A percentile compares a stretch with the other conserved stretches of the same genome.
phyloP scores from a whole-genome alignment of 305 asterid genomes.

The Lippia alba region DNA sequence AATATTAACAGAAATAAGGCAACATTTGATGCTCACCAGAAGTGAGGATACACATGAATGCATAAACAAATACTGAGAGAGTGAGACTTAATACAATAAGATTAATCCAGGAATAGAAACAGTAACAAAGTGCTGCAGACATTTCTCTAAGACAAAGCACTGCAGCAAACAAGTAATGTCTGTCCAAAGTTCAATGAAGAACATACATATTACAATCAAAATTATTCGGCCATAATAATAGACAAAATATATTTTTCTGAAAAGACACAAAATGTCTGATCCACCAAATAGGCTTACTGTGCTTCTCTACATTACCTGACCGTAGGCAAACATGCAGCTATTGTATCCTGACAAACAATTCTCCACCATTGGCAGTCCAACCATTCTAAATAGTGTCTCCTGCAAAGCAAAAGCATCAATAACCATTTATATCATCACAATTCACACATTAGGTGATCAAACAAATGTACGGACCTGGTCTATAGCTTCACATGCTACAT shows the following conservation, averaged over 20 bases:
- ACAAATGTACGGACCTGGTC: constrained; percentile 64
- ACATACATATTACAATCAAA: background rate
- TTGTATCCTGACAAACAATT: constrained; percentile 97
- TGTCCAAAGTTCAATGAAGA: constrained; percentile 14
- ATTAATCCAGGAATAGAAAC: constrained; percentile 1
- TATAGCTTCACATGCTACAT: constrained; percentile 89
- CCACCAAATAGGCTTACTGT: background rate
- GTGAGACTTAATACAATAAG: background rate
- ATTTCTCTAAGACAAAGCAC: no score
- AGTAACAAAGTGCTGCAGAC: background rate
- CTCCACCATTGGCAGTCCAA: constrained; percentile 98
- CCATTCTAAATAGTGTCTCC: constrained; percentile 95
- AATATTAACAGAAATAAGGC: constrained; percentile 2
- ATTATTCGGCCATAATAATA: background rate
- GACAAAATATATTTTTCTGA: background rate
- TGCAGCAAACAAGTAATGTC: no score
- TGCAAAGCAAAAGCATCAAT: constrained; percentile 46
- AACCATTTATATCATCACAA: constrained; percentile 22
- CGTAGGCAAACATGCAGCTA: constrained; percentile 99
- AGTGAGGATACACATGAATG: constrained; percentile 16
- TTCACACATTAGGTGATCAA: constrained; percentile 23
- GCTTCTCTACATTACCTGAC: constrained; percentile 67
- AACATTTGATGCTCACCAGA: constrained; percentile 26
- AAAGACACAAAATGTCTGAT: background rate
- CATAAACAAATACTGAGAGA: constrained; percentile 5